Conservation (phyloP, 805 yeast genomes). For the Candida ortonii region DNA sequence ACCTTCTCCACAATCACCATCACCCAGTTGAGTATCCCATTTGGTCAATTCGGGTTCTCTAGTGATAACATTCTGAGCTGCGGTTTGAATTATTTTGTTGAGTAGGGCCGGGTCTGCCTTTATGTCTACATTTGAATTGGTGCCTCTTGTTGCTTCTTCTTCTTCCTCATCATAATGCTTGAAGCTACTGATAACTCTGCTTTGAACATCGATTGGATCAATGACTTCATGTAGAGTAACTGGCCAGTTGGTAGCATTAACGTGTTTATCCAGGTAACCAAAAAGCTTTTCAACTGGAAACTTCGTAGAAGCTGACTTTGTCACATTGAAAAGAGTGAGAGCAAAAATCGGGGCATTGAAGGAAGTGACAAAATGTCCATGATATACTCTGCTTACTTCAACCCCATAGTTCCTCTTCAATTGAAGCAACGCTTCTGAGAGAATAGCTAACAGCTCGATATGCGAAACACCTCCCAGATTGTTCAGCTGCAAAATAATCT, state of each 20-base stretch:
- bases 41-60: slow-evolving; percentile 37
- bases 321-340: slow-evolving; percentile 35
- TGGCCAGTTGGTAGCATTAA: slow-evolving; percentile 35
- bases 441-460: slow-evolving; percentile 32
- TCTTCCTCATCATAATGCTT: slow-evolving; percentile 29
- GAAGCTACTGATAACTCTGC: slow-evolving; percentile 29
- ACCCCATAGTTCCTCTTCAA: slow-evolving; percentile 29
- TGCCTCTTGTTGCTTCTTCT: slow-evolving; percentile 5
- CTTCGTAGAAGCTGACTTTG: slow-evolving; percentile 27
- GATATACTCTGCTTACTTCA: slow-evolving; percentile 31
- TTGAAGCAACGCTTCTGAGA: slow-evolving; percentile 26
- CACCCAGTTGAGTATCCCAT: slow-evolving; percentile 44
- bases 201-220: slow-evolving; percentile 21
- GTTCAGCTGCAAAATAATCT: slow-evolving; percentile 33
- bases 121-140: slow-evolving; percentile 20
- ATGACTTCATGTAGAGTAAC: slow-evolving; percentile 13
- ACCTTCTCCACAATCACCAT: slow-evolving; percentile 43
- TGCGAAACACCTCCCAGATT: slow-evolving; percentile 39
- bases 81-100: slow-evolving; percentile 22
- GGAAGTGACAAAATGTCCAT: slow-evolving; percentile 36
- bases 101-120: slow-evolving; percentile 18
- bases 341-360: slow-evolving; percentile 39
- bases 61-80: slow-evolving; percentile 30
- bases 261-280: slow-evolving; percentile 32
- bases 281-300: slow-evolving; percentile 26